Conservation (phyloP, 768 basidiomycete genomes). For the Neoboletus subvelutipes region DNA sequence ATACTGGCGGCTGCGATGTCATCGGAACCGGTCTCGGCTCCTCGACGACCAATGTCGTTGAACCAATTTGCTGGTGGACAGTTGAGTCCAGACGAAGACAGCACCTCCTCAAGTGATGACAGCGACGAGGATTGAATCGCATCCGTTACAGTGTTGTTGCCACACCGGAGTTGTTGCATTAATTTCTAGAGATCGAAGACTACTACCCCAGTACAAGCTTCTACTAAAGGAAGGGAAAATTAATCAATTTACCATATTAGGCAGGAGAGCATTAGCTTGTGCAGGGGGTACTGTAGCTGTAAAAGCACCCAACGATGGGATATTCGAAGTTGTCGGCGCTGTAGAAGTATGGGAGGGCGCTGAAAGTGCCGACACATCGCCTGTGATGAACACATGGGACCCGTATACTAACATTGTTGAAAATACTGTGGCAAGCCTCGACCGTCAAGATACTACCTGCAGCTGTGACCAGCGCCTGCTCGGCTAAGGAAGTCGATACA, state of each 20-base stretch:
- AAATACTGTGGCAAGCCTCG: no score
- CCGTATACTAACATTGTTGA: slow-evolving; percentile 49
- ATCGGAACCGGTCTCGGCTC: slow-evolving; percentile 33
- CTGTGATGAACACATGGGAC: slow-evolving; percentile 71
- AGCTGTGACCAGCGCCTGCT: no score
- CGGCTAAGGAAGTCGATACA: no score
- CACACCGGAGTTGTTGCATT: slow-evolving; percentile 6
- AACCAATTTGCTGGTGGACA: slow-evolving; percentile 47
- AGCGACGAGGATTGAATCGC: slow-evolving; percentile 48
- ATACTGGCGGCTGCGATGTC: slow-evolving; percentile 45
- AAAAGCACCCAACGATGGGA: background rate
- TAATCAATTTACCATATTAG: slow-evolving; percentile 25
- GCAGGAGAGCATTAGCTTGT: slow-evolving; percentile 33
- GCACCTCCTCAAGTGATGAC: slow-evolving; percentile 53
- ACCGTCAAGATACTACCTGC: no score
- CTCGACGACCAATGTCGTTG: slow-evolving; percentile 47
- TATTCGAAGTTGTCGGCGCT: slow-evolving; percentile 13
- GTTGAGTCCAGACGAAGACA: slow-evolving; percentile 45
- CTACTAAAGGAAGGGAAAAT: background rate
- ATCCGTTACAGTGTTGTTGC: background rate
- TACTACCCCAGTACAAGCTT: background rate
- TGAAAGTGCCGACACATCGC: slow-evolving; percentile 31
- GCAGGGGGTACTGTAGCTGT: slow-evolving; percentile 25
- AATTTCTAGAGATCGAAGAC: slow-evolving; percentile 6
- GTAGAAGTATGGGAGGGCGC: slow-evolving; percentile 29